Evolutionary conservation across 139 green algal genomes (phyloP), one percentile per base, ranked within the genome.

Genomic region (Closterium sp.): DNA sequence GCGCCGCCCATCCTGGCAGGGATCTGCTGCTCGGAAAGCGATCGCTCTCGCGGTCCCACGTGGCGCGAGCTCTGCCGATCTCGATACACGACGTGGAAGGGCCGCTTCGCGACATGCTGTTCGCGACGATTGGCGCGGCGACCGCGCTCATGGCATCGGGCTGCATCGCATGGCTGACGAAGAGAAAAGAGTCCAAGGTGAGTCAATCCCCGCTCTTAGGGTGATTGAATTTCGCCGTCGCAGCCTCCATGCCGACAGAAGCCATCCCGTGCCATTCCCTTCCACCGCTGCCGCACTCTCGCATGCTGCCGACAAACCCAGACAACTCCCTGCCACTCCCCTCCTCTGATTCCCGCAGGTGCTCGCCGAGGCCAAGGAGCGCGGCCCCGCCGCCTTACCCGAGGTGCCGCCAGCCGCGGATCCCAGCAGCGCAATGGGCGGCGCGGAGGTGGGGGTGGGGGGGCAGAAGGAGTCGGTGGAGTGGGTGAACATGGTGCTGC

Each of bases 401-500:
- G 87, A 90, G 28, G 33, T 84, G 4, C 87, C 87, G 0, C 83
- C 83, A 28, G 83, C 30, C 19, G 30, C 83, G 30, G 30, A 32
- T 32, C 83, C 83, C 30, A 33, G n/a, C 83, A 86, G 28, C 83
- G 8, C 30, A 33, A 86, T 86, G 83, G 83, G 83, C 83, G 83
- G 83, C 30, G 83, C 83, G 83, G 55, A 76, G 55, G 55, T 28
- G 55, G 55, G 55, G 31, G 34, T 33, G 69, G 69, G 36, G 6
- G 86, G 90, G 1, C 88, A 88, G 89, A 93, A 93, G 83, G 91
- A 94, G 88, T 91, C 89, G 7, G 91, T 94, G 32, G 89, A 94
- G 84, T 94, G 91, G 91, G 91, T 94, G 28, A 94, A 94, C 88
- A 94, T 93, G 91, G 89, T 93, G 88, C 30, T 94, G 30, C 32